Evolutionary conservation across 352 stramenopile species (phyloP), one percentile per base, ranked within the genome.

Genomic region (Phytophthora pisi): DNA sequence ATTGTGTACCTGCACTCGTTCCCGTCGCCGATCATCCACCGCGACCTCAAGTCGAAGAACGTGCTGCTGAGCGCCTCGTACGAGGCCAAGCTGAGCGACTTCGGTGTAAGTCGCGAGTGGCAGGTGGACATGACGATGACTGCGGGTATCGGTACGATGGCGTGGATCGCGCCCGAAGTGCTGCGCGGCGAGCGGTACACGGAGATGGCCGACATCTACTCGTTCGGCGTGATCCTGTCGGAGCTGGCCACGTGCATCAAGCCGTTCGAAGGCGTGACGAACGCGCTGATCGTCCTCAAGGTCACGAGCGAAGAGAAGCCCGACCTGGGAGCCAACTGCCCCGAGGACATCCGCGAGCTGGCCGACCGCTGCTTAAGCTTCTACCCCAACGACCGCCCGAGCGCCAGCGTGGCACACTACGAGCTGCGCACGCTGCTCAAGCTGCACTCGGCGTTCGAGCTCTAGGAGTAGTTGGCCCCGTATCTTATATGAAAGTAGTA

Each of bases 131-230:
- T 75, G 0, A 94, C 88, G 0, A 93, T 93, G 86, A 93, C 88
- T 5, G 86, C 82, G 6, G 86, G 83, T 7, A 92, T 93, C 36
- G 88, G 86, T n/a, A 94, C 86, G 43, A 90, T 95, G 77, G 87
- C 87, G 38, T 95, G 85, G 85, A 93, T 95, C 66, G 84, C 87
- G 2, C 88, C 88, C 0, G 85, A 95, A 61, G 81, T 95, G 49
- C 61, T 95, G 51, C 79, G 86, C 0, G 84, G 88, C 10, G 88
- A 93, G 59, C 81, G 85, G n/a, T 95, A 93, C 74, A 96, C 81
- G 4, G 88, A 96, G 62, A 91, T 83, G 75, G 86, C 88, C 4
- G 88, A 96, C 64, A 91, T 96, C 30, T 96, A 96, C 72, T 96
- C 88, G 46, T 93, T 96, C 53, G 88, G 88, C 18, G 84, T 94